Evolutionary conservation across 805 yeast species (phyloP), one percentile per base, ranked within the genome.

Genomic region (Saccharomycopsis amapae): DNA sequence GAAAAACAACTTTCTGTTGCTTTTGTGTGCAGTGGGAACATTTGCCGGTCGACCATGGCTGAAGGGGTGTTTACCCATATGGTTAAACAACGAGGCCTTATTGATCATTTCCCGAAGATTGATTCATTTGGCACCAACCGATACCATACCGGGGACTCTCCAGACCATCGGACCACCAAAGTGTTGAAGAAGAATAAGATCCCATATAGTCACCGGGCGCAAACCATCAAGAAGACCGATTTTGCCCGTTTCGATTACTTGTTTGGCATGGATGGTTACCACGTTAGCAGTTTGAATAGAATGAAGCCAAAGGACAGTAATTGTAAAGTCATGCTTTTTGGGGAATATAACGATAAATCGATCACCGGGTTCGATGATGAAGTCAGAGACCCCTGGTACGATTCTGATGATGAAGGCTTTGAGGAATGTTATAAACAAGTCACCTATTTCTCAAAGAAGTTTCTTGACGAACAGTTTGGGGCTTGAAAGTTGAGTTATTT

Each of bases 71-170:
- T 45, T 34, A 23, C 20, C 9, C 45, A 45, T 26, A n/a, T 40
- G 35, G 49, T 45, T n/a, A 34, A 40, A 19, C 6, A 34, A 13
- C 5, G 36, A 4, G 33, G 33, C 5, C 37, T 45, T 22, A 25
- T 6, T n/a, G 45, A 25, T 13, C n/a, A 40, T 5, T 45, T 45
- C 28, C 38, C 34, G 5, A 12, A n/a, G 12, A 45, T 45, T n/a
- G 49, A 45, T 25, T 45, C 49, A 5, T 45, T 45, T 45, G 49
- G 49, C 5, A 30, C 37, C 15, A 45, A 38, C 5, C 45, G 45
- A 12, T 45, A 45, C 25, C 49, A 45, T 23, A 22, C 36, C n/a
- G 49, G 49, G 7, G 49, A 45, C 31, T 12, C 34, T n/a, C 49
- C 44, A 3, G 49, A 45, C 31, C 41, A 45, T 25, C 24, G 49